Evolutionary conservation across 306 rosid species (phyloP).

Genomic region (Inga leiocalycina): DNA sequence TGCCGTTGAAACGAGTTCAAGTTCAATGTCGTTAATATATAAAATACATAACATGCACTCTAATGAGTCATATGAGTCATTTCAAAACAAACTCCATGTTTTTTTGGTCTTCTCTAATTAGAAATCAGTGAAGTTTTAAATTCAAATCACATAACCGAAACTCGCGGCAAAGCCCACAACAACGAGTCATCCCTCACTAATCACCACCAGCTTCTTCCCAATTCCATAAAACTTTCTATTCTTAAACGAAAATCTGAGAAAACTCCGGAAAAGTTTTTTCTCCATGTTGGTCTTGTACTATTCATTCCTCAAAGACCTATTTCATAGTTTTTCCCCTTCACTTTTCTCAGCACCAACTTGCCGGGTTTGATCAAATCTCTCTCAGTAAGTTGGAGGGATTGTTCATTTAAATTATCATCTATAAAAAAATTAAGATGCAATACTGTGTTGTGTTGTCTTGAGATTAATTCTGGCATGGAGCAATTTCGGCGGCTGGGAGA

Average conservation of each 20-base stretch:
- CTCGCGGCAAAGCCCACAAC: background rate
- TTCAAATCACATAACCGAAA: background rate
- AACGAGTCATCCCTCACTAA: background rate
- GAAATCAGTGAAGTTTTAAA: background rate
- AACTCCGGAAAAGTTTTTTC: background rate
- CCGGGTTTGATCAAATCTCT: conserved; percentile 5
- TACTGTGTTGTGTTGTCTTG: too few relatives aligned
- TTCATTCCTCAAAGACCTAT: conserved; percentile 12
- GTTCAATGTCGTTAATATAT: too few relatives aligned
- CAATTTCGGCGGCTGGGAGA: conserved; percentile 83
- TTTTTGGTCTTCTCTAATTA: background rate
- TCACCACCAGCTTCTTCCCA: background rate
- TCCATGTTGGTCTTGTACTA: background rate
- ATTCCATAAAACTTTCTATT: conserved; percentile 25
- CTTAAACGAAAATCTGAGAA: conserved; percentile 23
- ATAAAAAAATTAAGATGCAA: background rate
- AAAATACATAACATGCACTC: background rate
- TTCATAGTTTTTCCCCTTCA: background rate
- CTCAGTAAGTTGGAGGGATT: conserved; percentile 17
- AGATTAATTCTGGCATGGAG: conserved; percentile 55
- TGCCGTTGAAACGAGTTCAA: background rate
- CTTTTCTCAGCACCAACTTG: conserved; percentile 7
- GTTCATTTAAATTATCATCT: background rate
- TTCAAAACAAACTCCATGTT: background rate
- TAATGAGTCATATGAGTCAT: background rate